These are phyloP conservation scores for Myxozyma neglecta DNA, from an alignment of 805 yeast genomes.

Conservation along the genomic window DNA sequence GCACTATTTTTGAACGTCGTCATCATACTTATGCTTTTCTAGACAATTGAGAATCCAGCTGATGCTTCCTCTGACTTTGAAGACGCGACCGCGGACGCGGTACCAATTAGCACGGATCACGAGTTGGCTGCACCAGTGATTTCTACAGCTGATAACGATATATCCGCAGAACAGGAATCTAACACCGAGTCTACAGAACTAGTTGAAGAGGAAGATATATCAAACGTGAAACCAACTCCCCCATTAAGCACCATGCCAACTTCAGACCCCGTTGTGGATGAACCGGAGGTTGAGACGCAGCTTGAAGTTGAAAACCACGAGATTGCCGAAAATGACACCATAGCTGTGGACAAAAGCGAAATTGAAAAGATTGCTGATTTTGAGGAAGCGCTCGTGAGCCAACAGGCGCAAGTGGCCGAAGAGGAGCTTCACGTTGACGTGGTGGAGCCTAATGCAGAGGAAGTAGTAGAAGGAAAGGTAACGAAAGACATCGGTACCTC, in stretches of 20 bases:
- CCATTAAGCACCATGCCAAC: background rate
- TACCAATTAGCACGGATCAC: slow-evolving; percentile 14
- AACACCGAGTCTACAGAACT: background rate
- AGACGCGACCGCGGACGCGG: slow-evolving; percentile 8
- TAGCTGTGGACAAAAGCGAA: too few relatives aligned
- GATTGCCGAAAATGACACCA: background rate
- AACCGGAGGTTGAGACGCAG: background rate
- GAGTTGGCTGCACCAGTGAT: slow-evolving; percentile 8
- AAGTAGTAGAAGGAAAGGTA: background rate
- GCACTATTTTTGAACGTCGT: too few relatives aligned
- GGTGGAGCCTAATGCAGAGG: background rate
- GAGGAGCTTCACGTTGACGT: background rate
- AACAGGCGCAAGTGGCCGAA: too few relatives aligned
- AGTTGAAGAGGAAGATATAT: background rate
- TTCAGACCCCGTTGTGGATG: background rate
- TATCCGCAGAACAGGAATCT: too few relatives aligned
- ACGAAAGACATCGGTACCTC: background rate
- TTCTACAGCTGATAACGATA: background rate
- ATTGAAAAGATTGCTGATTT: too few relatives aligned
- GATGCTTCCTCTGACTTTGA: slow-evolving; percentile 18
- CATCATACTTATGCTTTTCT: background rate
- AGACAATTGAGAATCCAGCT: background rate
- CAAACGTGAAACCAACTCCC: background rate
- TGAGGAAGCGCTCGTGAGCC: too few relatives aligned
- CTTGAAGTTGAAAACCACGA: background rate